Conservation (phyloP, 148 eudicot genomes). For the Rhododendron henanense region DNA sequence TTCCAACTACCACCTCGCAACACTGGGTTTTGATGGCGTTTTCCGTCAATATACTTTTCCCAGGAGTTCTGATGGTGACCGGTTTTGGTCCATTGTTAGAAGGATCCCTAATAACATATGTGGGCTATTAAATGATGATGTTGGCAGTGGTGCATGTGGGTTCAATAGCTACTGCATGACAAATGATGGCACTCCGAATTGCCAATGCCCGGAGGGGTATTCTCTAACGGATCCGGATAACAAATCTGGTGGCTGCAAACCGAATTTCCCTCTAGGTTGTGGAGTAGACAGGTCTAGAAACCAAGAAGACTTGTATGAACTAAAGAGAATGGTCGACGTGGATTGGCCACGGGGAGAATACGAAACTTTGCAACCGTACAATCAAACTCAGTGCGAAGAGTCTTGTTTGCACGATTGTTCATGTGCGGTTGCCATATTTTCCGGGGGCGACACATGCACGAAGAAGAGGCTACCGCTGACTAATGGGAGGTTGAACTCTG, state of each 20-base stretch:
- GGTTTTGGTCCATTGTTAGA: background rate
- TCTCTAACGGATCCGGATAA: background rate
- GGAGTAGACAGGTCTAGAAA: background rate
- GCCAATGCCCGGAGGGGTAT: conserved; percentile 4
- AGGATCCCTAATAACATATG: background rate
- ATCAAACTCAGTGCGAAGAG: conserved; percentile 1
- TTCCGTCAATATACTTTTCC: background rate
- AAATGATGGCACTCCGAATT: background rate
- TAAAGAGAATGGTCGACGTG: background rate
- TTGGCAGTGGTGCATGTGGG: conserved; percentile 5
- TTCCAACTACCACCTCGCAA: background rate
- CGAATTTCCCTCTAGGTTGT: conserved; percentile 3
- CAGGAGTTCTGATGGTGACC: background rate
- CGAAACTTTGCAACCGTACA: background rate
- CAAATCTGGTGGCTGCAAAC: background rate
- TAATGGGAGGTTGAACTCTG: background rate
- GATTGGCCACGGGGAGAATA: background rate
- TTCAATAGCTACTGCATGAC: conserved; percentile 4
- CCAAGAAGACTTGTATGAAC: background rate
- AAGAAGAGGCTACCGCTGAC: conserved; percentile 11
- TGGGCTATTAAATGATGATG: background rate
- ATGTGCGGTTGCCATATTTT: conserved; percentile 9
- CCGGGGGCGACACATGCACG: background rate
- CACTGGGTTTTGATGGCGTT: background rate
- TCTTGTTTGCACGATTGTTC: conserved; percentile 13